Base-by-base conservation (phyloP, 768 basidiomycete genomes). In the Collybiopsis luxurians region DNA sequence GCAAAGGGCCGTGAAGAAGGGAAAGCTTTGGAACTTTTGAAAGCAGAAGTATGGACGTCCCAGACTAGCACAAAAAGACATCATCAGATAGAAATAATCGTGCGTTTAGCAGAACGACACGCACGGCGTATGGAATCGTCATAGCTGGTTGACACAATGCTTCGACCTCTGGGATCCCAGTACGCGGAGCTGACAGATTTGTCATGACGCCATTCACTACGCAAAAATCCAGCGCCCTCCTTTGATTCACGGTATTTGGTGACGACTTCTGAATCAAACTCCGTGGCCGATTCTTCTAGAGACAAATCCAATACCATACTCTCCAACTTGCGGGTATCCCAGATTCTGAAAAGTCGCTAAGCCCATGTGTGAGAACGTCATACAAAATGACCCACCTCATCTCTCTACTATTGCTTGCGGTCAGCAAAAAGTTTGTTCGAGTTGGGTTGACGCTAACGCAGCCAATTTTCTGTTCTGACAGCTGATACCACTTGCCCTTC, bases 101-200 rank as follows among this genome's bases (percentile, higher is more conserved):
- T 36, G 11, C 6, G 17, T 12, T 19, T 4, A 27, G 12, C 24
- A n/a, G 17, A 23, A 11, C 5, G 2, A 19, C 19, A 47, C 45
- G 21, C 40, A 92, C 92, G 63, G 63, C 89, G 77, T 34, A 94
- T 60, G 2, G 79, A 81, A 71, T 94, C 86, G 61, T 94, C 92
- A 61, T 94, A 94, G 66, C 86, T 86, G 4, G 92, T 94, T 68
- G 89, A 92, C 47, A 93, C 85, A 58, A 94, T 85, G 51, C 82
- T 77, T 26, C 88, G 80, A 2, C 92, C 92, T 56, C 86, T 76
- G 2, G 90, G 83, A 68, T 93, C 90, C 92, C 92, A 94, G 62
- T 87, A 92, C 0, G 89, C 92, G 15, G 92, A 85, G 59, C 86
- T 92, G 44, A 84, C 89, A 15, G 89, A 88, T 67, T 90, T 89